phyloP scores from a whole-genome alignment of 169 alveolate genomes.

The Plasmodium blacklocki region DNA sequence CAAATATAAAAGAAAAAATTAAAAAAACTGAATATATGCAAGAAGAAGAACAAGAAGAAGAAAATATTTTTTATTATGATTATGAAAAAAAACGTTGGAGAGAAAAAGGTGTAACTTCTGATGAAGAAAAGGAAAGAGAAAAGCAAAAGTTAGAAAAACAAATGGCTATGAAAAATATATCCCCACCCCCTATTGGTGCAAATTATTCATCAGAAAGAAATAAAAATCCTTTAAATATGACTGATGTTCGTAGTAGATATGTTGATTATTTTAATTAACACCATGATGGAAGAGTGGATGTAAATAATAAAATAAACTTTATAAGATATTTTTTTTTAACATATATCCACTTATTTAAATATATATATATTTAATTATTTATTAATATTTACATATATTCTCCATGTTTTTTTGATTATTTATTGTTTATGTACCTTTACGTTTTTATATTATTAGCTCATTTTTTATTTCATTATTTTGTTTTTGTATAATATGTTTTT shows the following conservation, averaged over 20 bases:
- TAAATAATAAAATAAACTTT: too few species aligned
- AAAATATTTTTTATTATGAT: constrained; percentile 72
- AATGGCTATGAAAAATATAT: constrained; percentile 57
- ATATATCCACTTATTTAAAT: too few species aligned
- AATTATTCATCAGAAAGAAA: not conserved
- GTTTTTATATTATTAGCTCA: too few species aligned
- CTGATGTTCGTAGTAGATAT: constrained; percentile 62
- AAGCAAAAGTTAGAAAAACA: constrained; percentile 26
- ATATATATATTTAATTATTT: too few species aligned
- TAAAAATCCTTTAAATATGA: constrained; percentile 40
- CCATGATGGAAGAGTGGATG: not conserved
- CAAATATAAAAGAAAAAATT: constrained; percentile 68
- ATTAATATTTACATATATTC: too few species aligned
- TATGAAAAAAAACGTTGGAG: constrained; percentile 76
- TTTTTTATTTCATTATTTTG: too few species aligned
- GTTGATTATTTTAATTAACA: constrained; percentile 66
- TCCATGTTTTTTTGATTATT: too few species aligned
- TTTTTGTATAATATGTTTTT: too few species aligned
- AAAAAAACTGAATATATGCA: constrained; percentile 12
- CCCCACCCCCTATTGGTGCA: constrained; percentile 48
- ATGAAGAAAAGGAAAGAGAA: constrained; percentile 71
- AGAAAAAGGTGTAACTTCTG: constrained; percentile 74
- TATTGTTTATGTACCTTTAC: too few species aligned
- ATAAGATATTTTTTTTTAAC: too few species aligned
- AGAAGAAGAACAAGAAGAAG: constrained; percentile 58